These are phyloP conservation scores for Pouteria glomerata DNA, from an alignment of 148 eudicot species.

Conservation along the genomic window DNA sequence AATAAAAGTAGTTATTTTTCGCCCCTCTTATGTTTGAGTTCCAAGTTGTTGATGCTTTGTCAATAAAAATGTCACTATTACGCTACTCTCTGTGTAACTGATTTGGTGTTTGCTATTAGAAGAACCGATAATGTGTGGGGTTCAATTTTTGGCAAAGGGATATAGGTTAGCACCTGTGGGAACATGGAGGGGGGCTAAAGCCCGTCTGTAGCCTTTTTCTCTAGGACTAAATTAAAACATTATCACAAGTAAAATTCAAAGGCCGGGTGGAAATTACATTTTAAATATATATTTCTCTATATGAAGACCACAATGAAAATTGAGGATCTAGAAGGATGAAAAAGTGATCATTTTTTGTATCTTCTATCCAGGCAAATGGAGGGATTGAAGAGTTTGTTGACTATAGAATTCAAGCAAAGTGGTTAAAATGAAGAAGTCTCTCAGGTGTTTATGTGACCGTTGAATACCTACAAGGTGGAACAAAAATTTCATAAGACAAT, in stretches of 20 bases:
- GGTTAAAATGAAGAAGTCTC: too few species aligned
- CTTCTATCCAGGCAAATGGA: too few species aligned
- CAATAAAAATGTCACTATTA: neutral
- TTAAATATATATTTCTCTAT: neutral
- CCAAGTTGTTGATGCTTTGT: neutral
- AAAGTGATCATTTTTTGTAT: too few species aligned
- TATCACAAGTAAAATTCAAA: neutral
- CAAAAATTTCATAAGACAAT: too few species aligned
- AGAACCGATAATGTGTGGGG: neutral
- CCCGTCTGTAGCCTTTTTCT: neutral
- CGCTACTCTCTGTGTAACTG: neutral
- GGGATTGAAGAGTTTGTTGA: too few species aligned
- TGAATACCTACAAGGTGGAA: too few species aligned
- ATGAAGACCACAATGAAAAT: too few species aligned
- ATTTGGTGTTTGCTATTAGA: too few species aligned
- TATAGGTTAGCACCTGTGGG: neutral
- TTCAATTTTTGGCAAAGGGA: neutral
- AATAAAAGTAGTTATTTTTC: neutral
- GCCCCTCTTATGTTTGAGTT: neutral
- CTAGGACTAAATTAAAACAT: neutral
- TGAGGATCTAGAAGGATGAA: too few species aligned
- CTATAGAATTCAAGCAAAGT: too few species aligned
- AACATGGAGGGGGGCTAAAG: neutral
- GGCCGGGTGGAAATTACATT: neutral
- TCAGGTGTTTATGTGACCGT: too few species aligned